A percentile compares a stretch with the other conserved stretches of the same genome.
Evolutionary conservation across 148 eudicot genomes (phyloP).

Genomic region (Dysphania ambrosioides): DNA sequence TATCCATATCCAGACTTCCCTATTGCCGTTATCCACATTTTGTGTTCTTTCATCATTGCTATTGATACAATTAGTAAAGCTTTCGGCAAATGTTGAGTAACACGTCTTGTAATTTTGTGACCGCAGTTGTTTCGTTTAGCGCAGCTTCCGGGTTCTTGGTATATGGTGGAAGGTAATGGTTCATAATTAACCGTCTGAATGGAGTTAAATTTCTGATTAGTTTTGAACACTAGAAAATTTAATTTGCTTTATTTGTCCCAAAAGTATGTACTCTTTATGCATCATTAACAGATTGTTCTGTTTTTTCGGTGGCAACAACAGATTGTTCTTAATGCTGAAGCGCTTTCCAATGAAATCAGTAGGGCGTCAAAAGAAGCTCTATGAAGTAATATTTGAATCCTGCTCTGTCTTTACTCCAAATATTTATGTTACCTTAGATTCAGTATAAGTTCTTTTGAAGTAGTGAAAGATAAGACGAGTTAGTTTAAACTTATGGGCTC

Average conservation of each 20-base stretch:
- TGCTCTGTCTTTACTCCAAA: neutral
- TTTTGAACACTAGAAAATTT: neutral
- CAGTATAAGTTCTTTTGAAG: neutral
- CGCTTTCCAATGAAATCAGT: conserved; percentile 65
- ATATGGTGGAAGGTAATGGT: conserved; percentile 59
- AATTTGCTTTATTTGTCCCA: neutral
- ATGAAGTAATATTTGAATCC: conserved; percentile 39
- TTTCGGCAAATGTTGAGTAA: neutral
- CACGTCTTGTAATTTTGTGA: conserved; percentile 2
- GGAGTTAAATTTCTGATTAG: neutral
- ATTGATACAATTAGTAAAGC: neutral
- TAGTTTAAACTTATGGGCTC: neutral
- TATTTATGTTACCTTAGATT: neutral
- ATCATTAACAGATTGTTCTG: conserved; percentile 36
- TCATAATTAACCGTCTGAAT: neutral
- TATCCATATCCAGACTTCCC: too few species aligned
- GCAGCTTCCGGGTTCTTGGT: conserved; percentile 59
- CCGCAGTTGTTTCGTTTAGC: conserved; percentile 47
- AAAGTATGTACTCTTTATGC: neutral
- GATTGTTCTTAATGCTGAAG: conserved; percentile 56
- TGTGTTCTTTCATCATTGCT: neutral
- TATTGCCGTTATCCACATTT: too few species aligned
- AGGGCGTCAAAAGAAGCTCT: conserved; percentile 64
- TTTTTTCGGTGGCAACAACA: too few species aligned
- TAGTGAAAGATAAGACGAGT: neutral